Evolutionary conservation across 2,329 filamentous ascomycete species (phyloP), one percentile per base, ranked within the genome.

Genomic region (Alternaria longipes): DNA sequence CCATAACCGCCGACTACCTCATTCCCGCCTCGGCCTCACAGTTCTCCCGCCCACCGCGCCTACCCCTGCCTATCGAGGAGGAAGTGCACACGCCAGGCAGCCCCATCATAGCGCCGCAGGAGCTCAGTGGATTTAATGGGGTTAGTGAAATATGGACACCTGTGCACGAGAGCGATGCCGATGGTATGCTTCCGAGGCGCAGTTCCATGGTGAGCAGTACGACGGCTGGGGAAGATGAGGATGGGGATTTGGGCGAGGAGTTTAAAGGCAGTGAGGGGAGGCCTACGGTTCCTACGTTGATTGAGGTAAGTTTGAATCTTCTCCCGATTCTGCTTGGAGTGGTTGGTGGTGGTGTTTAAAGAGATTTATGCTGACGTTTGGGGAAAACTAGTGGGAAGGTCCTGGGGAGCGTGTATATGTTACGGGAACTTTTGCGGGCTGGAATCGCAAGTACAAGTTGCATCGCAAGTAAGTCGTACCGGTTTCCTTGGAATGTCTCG

Each of bases 361-460:
- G 28, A 11, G 3, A 12, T 30, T 5, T 30, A 30, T 11, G 11
- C 28, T 30, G 28, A 30, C 28, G 9, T 30, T 5, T 34, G 32
- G 12, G 24, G 24, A 2, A 8, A 7, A 24, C 4, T 36, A 36
- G 80, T 99, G 95, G 95, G 87, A 86, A 67, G 86, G 88, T 8
- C 88, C 89, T 54, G 94, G 92, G 60, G 91, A 97, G 59, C 96
- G 94, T 80, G 89, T 98, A 66, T 99, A 97, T 78, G 93, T 99
- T 46, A 99, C 95, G 0, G 94, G 94, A 67, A 98, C 95, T 20
- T 97, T 98, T 76, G 96, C 97, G 71, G 92, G 94, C 28, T 99
- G 95, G 95, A 93, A 96, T 80, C 90, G 91, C 78, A 98, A 98
- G 81, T 96, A 94, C 77, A 88, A 91, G 70, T 83, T 99, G 74